Conservation (phyloP, 768 basidiomycete species). For the Paxillus involutus region DNA sequence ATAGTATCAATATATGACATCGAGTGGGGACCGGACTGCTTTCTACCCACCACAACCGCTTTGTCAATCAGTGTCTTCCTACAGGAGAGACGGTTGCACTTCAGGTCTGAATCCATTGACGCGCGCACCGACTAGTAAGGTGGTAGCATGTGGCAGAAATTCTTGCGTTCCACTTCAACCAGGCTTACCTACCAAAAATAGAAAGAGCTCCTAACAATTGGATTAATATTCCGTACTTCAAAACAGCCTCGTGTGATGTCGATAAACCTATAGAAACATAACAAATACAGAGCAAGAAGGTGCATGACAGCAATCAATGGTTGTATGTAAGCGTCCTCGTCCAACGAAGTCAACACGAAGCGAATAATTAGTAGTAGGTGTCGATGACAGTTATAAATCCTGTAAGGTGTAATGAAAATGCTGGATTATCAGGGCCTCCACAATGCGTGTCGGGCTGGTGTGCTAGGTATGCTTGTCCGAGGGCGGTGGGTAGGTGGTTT, state of each 20-base stretch:
- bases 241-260: neutral
- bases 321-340: constrained; percentile 23
- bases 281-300: constrained; percentile 27
- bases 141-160: too few relatives aligned
- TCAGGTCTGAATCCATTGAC: constrained; percentile 72
- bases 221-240: too few relatives aligned
- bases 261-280: constrained; percentile 20
- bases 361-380: constrained; percentile 26
- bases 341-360: constrained; percentile 29
- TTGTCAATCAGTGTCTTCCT: constrained; percentile 68
- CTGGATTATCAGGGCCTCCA: constrained; percentile 59
- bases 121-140: neutral
- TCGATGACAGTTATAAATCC: constrained; percentile 16
- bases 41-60: constrained; percentile 74
- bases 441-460: constrained; percentile 51
- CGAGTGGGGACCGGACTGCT: neutral
- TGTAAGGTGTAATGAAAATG: constrained; percentile 16
- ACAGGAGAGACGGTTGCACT: constrained; percentile 79
- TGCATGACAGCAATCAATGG: constrained; percentile 18
- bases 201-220: neutral
- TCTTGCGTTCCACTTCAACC: too few relatives aligned
- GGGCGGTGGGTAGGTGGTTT: constrained; percentile 51
- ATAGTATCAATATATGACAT: neutral
- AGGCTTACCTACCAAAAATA: neutral
- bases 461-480: constrained; percentile 39